These are phyloP conservation scores for Phyllosticta citrichinensis DNA, from an alignment of 2,329 filamentous ascomycete genomes.

Conservation along the genomic window DNA sequence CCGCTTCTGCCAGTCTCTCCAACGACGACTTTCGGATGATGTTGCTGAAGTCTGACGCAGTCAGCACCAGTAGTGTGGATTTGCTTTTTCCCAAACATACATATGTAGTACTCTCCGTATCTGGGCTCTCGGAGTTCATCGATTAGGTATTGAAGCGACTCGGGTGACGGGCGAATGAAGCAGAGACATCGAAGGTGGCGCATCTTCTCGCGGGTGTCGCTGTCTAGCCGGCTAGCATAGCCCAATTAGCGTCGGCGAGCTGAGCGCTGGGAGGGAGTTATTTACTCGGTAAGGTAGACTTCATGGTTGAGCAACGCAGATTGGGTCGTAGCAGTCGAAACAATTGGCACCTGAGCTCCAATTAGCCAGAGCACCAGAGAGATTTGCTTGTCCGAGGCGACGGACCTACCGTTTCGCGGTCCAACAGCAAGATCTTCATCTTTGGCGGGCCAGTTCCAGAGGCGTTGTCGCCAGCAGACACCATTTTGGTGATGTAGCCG, in stretches of 20 bases:
- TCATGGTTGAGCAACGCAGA: slow-evolving; percentile 91
- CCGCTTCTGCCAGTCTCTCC: slow-evolving; percentile 87
- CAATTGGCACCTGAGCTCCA: slow-evolving; percentile 58
- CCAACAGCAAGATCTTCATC: slow-evolving; percentile 96
- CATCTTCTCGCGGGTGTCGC: slow-evolving; percentile 88
- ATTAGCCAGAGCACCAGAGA: background rate
- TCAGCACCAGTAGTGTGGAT: background rate
- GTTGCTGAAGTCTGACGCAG: slow-evolving; percentile 72
- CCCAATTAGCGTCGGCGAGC: slow-evolving; percentile 16
- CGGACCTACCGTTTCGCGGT: slow-evolving; percentile 72
- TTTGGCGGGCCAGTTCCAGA: slow-evolving; percentile 64
- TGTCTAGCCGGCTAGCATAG: slow-evolving; percentile 63
- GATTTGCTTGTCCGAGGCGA: slow-evolving; percentile 23
- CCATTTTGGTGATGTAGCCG: slow-evolving; percentile 94
- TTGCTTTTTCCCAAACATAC: slow-evolving; percentile 25
- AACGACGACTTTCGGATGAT: slow-evolving; percentile 93
- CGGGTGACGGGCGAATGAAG: slow-evolving; percentile 82
- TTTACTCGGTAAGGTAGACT: slow-evolving; percentile 84
- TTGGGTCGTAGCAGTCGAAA: slow-evolving; percentile 92
- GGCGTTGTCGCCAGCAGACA: slow-evolving; percentile 68
- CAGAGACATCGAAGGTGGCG: slow-evolving; percentile 88
- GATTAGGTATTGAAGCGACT: slow-evolving; percentile 86
- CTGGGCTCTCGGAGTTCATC: slow-evolving; percentile 93
- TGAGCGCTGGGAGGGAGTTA: slow-evolving; percentile 6
- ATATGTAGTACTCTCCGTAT: slow-evolving; percentile 94